phyloP scores from a whole-genome alignment of 352 stramenopile species.

The Phytophthora sp. region DNA sequence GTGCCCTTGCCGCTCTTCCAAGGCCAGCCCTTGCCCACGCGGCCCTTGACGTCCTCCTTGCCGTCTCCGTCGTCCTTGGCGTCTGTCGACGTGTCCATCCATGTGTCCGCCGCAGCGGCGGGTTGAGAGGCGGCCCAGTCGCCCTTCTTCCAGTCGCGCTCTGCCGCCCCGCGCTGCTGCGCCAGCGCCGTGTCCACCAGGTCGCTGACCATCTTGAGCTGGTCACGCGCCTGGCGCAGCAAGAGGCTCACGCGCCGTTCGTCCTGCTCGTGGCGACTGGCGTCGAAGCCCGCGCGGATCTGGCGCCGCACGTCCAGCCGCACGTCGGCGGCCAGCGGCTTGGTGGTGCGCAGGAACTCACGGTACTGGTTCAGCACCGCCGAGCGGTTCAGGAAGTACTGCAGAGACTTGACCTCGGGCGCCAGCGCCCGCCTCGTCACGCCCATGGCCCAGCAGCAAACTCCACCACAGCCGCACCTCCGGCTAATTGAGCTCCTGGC shows the following conservation, averaged over 20 bases:
- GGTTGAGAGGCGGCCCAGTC: conserved; percentile 9
- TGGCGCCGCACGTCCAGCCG: conserved; percentile 63
- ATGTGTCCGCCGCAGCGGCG: conserved; percentile 27
- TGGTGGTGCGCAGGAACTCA: conserved; percentile 66
- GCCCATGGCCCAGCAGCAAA: conserved; percentile 9
- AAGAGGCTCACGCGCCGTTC: conserved; percentile 54
- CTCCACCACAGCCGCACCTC: too few species aligned
- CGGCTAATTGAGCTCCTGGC: conserved; percentile 7
- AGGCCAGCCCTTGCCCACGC: conserved; percentile 65
- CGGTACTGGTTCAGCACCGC: conserved; percentile 67
- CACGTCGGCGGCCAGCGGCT: conserved; percentile 49
- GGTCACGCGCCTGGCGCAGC: conserved; percentile 59
- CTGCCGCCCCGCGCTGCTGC: conserved; percentile 38
- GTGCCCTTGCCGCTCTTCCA: conserved; percentile 59
- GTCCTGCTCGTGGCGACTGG: conserved; percentile 54
- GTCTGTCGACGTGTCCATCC: conserved; percentile 34
- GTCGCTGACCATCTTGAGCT: conserved; percentile 75
- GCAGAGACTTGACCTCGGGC: conserved; percentile 65
- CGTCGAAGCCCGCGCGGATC: conserved; percentile 65
- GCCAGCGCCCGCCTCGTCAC: conserved; percentile 29
- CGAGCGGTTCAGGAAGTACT: conserved; percentile 79
- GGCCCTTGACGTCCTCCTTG: conserved; percentile 60
- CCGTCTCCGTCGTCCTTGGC: conserved; percentile 24
- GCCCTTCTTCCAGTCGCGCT: conserved; percentile 32
- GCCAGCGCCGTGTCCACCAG: conserved; percentile 70